Conservation (phyloP, 2,329 filamentous ascomycete species). For the Graphilbum ipis-grandicollis region DNA sequence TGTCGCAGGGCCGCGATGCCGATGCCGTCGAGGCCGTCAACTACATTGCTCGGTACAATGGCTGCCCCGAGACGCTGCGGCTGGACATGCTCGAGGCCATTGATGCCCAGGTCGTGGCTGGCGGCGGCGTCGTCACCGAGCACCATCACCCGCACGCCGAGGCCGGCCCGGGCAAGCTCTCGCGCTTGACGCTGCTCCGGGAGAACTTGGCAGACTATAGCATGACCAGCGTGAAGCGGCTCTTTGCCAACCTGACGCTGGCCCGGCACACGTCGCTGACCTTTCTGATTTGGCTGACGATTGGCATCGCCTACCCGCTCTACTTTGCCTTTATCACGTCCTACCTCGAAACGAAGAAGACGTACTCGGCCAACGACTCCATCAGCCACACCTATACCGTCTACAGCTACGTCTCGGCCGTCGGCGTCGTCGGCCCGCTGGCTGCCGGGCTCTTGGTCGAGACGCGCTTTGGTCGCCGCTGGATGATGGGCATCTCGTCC, state of each 20-base stretch:
- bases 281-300: conserved; percentile 25
- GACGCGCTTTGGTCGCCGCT: conserved; percentile 49
- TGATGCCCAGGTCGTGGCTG: background rate
- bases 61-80: conserved; percentile 17
- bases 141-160: background rate
- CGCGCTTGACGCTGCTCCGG: conserved; percentile 1
- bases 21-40: conserved; percentile 13
- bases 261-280: conserved; percentile 18
- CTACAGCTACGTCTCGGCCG: conserved; percentile 7
- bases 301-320: conserved; percentile 27
- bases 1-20: conserved; percentile 15
- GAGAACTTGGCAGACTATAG: conserved; percentile 14
- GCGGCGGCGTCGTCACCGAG: background rate
- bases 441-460: conserved; percentile 56
- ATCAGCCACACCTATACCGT: conserved; percentile 61
- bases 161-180: too few relatives aligned
- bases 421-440: conserved; percentile 30
- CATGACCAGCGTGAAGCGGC: conserved; percentile 13
- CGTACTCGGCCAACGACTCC: conserved; percentile 48
- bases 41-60: conserved; percentile 14
- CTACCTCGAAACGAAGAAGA: conserved; percentile 22
- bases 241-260: conserved; percentile 17
- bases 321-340: conserved; percentile 28
- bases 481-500: conserved; percentile 48
- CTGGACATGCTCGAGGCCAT: conserved; percentile 18